phyloP scores from a whole-genome alignment of 768 basidiomycete genomes.

The Trametes cinnabarina region DNA sequence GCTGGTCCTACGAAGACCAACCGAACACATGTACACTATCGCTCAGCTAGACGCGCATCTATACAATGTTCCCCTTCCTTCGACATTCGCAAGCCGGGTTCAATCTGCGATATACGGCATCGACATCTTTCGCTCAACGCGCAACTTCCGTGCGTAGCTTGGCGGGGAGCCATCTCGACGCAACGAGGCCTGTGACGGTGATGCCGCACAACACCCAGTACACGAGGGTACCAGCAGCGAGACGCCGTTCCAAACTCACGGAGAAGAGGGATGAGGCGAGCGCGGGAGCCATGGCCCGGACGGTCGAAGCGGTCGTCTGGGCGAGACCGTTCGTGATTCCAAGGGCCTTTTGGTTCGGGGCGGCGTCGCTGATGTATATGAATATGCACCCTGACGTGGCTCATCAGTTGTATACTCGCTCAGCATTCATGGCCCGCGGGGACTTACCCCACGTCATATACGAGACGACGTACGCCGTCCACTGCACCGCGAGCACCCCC shows the following conservation, averaged over 20 bases:
- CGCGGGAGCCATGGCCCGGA: conserved; percentile 51
- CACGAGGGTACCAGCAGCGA: conserved; percentile 44
- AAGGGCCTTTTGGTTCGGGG: conserved; percentile 33
- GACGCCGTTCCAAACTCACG: conserved; percentile 39
- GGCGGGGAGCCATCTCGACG: conserved; percentile 46
- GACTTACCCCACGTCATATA: conserved; percentile 35
- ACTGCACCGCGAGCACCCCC: conserved; percentile 28
- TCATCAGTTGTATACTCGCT: too few relatives aligned
- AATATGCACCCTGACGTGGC: conserved; percentile 24
- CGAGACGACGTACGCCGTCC: conserved; percentile 23
- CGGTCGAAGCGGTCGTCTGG: conserved; percentile 47
- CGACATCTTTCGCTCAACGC: too few relatives aligned
- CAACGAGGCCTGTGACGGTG: conserved; percentile 17
- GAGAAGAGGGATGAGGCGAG: conserved; percentile 55
- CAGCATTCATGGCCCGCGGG: neutral
- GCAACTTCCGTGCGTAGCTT: conserved; percentile 2
- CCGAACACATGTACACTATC: too few relatives aligned
- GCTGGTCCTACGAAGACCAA: too few relatives aligned
- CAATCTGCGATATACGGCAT: too few relatives aligned
- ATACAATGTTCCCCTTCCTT: too few relatives aligned
- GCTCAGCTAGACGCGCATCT: too few relatives aligned
- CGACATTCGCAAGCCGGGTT: too few relatives aligned
- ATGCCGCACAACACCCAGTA: conserved; percentile 23
- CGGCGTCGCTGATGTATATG: conserved; percentile 30
- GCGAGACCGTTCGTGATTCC: conserved; percentile 53